Base-by-base conservation (phyloP, 2,329 filamentous ascomycete species). In the Hypocrella siamensis region DNA sequence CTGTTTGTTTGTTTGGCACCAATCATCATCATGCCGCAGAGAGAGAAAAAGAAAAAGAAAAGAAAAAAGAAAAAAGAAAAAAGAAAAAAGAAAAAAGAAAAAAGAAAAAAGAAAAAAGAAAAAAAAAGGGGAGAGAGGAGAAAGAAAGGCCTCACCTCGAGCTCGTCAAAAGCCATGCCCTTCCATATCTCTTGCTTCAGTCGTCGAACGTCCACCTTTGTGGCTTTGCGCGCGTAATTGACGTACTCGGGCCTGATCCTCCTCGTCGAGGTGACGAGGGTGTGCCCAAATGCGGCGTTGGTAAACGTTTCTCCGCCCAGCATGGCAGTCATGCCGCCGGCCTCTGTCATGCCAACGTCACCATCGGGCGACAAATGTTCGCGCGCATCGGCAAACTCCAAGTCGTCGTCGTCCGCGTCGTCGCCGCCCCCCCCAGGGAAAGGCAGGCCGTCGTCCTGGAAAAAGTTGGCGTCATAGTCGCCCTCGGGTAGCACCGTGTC, bases 391-490 rank as follows among this genome's bases (percentile, higher is more conserved):
- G 80, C 79, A 53, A 90, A 90, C 45, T 80, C 77, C 37, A 67
- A 46, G 32, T 80, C 77, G 30, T 79, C 76, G 33, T 81, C 79
- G 26, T 78, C 75, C 18, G 66, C 64, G 16, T 63, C 54, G 29
- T 65, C 61, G 4, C 63, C 61, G 4, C 63, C 74, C 10, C 70
- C 75, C 9, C 70, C 75, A 2, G 70, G 62, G 44, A 83, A 70
- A 2, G 77, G 75, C 40, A 86, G 60, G 2, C 70, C 78, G 43
- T 88, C 82, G 46, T 96, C 90, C 46, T 90, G 79, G 62, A 96
- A 98, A 68, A 96, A 98, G 54, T 96, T 81, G 36, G 90, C 88
- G 51, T 96, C 85, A 54, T 96, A 98, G 48, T 92, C 78, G 38
- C 86, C 86, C 43, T 73, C 64, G 3, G 67, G 67, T 24, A 68